A percentile compares a stretch with the other conserved stretches of the same genome.
Conservation (phyloP, 2,329 filamentous ascomycete genomes). For the Stemphylium vesicarium region DNA sequence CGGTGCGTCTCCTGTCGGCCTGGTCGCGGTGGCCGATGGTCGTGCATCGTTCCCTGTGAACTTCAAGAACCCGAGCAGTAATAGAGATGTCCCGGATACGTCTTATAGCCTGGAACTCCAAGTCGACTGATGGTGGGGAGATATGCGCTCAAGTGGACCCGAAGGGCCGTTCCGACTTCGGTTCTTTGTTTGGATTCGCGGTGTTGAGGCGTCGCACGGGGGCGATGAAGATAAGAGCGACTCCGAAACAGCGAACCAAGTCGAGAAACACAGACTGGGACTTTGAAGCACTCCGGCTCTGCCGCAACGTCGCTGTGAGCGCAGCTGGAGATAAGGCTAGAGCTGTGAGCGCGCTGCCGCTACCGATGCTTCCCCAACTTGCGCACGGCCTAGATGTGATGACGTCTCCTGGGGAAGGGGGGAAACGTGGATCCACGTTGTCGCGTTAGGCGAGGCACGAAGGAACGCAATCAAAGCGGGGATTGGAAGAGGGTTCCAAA, state of each 20-base stretch:
- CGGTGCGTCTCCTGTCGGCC: slow-evolving; percentile 27
- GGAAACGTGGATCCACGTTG: slow-evolving; percentile 12
- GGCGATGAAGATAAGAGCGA: slow-evolving; percentile 8
- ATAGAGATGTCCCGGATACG: neutral
- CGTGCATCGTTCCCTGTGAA: slow-evolving; percentile 31
- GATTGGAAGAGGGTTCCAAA: neutral
- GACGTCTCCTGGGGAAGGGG: slow-evolving; percentile 25
- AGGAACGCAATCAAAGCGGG: slow-evolving; percentile 3
- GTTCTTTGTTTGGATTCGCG: slow-evolving; percentile 33
- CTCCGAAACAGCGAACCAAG: slow-evolving; percentile 3
- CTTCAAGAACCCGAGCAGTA: neutral
- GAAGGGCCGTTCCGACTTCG: slow-evolving; percentile 36
- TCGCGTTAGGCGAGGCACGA: slow-evolving; percentile 19
- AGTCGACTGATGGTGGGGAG: slow-evolving; percentile 22
- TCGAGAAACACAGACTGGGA: neutral
- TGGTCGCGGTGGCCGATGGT: slow-evolving; percentile 30
- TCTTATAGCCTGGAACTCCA: slow-evolving; percentile 11
- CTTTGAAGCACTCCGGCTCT: neutral
- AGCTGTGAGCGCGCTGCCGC: slow-evolving; percentile 21
- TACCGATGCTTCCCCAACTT: slow-evolving; percentile 27
- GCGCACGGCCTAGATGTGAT: slow-evolving; percentile 28
- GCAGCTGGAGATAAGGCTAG: slow-evolving; percentile 26
- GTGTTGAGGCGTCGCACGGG: slow-evolving; percentile 4
- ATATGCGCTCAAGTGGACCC: slow-evolving; percentile 39
- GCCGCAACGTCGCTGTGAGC: slow-evolving; percentile 17